Evolutionary conservation across 2,329 filamentous ascomycete genomes (phyloP).

Genomic region (Microcyclospora pomicola): DNA sequence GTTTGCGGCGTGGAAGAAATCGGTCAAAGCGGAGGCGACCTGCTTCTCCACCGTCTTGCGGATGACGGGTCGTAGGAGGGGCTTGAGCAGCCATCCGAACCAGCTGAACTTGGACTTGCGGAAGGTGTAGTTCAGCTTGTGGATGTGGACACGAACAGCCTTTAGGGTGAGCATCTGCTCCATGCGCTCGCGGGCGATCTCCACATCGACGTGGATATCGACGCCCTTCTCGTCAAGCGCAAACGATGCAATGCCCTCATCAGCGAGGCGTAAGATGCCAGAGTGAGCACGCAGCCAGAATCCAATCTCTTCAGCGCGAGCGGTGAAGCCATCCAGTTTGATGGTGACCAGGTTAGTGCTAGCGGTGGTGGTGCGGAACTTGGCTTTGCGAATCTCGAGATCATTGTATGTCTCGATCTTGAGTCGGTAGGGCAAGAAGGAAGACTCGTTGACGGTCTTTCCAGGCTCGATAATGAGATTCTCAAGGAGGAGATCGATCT

Average conservation of each 20-base stretch:
- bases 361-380: conserved; percentile 52
- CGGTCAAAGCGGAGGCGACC: conserved; percentile 56
- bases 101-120: conserved; percentile 62
- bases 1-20: conserved; percentile 60
- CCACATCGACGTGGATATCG: conserved; percentile 72
- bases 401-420: conserved; percentile 76
- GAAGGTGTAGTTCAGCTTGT: conserved; percentile 72
- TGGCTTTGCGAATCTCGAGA: conserved; percentile 68
- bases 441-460: conserved; percentile 66
- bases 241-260: conserved; percentile 77
- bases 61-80: conserved; percentile 66
- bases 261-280: conserved; percentile 58
- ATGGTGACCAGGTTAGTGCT: conserved; percentile 58
- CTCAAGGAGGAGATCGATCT: conserved; percentile 74
- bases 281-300: conserved; percentile 77
- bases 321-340: conserved; percentile 67
- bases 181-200: conserved; percentile 61
- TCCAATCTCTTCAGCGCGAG: conserved; percentile 74
- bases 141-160: conserved; percentile 64
- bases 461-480: conserved; percentile 86
- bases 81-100: conserved; percentile 71
- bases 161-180: conserved; percentile 72
- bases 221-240: conserved; percentile 74
- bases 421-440: conserved; percentile 76
- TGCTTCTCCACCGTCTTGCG: conserved; percentile 67